Conservation (phyloP, 345 rosid species). For the Aegle marmelos region DNA sequence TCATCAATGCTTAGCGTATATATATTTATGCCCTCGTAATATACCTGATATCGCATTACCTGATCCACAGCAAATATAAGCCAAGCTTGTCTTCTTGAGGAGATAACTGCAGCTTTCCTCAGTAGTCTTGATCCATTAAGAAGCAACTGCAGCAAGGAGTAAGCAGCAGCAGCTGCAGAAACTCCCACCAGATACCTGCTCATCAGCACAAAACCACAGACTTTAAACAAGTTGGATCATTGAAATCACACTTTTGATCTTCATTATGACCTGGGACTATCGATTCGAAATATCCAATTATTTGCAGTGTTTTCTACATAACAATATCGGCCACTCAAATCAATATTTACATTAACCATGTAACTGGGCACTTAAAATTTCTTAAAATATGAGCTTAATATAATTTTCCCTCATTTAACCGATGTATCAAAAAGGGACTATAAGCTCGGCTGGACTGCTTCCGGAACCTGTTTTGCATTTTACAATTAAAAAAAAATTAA, state of each 20-base stretch:
- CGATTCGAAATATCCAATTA: background rate
- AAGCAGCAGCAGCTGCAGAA: constrained; percentile 48
- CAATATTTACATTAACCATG: background rate
- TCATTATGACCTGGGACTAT: background rate
- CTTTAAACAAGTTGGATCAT: constrained; percentile 2
- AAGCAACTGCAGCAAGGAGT: constrained; percentile 60
- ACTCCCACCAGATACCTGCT: constrained; percentile 75
- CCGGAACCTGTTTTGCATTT: too few relatives aligned
- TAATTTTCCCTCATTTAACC: too few relatives aligned
- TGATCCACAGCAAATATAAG: constrained; percentile 73
- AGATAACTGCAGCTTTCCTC: constrained; percentile 42
- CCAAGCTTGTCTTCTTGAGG: constrained; percentile 76
- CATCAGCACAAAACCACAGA: constrained; percentile 10
- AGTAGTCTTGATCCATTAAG: constrained; percentile 47
- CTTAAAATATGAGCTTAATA: background rate
- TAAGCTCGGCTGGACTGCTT: too few relatives aligned
- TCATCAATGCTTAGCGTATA: background rate
- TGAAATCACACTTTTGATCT: background rate
- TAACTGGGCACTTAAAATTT: background rate
- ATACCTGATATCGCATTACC: constrained; percentile 29
- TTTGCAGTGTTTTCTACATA: background rate
- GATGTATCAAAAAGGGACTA: too few relatives aligned
- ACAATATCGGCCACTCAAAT: background rate
- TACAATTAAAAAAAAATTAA: too few relatives aligned
- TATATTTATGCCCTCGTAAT: background rate